Evolutionary conservation across 805 yeast genomes (phyloP), one percentile per base, ranked within the genome.

Genomic region (Kockiozyma suomiensis): DNA sequence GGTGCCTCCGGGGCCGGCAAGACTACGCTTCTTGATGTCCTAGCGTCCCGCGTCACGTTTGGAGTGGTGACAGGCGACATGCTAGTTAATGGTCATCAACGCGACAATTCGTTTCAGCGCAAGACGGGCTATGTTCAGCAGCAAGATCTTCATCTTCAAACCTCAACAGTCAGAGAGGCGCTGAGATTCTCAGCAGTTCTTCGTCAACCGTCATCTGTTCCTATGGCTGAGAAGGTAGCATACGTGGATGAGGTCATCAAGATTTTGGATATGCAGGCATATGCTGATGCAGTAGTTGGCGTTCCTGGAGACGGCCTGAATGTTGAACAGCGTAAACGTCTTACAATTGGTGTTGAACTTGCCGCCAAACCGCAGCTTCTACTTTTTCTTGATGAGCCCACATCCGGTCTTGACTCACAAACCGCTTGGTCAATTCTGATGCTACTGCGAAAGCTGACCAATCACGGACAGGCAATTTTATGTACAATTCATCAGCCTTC

Each of bases 1-100:
- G 94, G 94, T 69, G 87, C 87, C 49, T 87, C 94, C 35, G 94
- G 94, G 76, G 94, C 94, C 53, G 94, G 94, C 76, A 87, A 87
- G 70, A 87, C 94, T 23, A 88, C 66, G 4, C 51, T 87, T 57
- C 78, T 88, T 67, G 87, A 87, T 73, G 86, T 86, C 66, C 78
- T 88, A 62, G 85, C 90, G 25, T 87, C 85, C 68, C 81, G 93
- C 73, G 82, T 86, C 56, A 82, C 84, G 41, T 77, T 82, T 72
- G 94, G 93, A 74, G 84, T 83, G n/a, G 82, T 87, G 42, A 82
- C 90, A 38, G 88, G 89, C 69, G 87, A 86, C 68, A 81, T 84
- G 80, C 75, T 86, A 71, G 92, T 87, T 26, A 86, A 88, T 70
- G 91, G 90, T 56, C 79, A 79, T 49, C 79, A 83, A 17, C 77